Base-by-base conservation (phyloP, 1,284 basidiomycete genomes). In the Ganoderma resinaceum region DNA sequence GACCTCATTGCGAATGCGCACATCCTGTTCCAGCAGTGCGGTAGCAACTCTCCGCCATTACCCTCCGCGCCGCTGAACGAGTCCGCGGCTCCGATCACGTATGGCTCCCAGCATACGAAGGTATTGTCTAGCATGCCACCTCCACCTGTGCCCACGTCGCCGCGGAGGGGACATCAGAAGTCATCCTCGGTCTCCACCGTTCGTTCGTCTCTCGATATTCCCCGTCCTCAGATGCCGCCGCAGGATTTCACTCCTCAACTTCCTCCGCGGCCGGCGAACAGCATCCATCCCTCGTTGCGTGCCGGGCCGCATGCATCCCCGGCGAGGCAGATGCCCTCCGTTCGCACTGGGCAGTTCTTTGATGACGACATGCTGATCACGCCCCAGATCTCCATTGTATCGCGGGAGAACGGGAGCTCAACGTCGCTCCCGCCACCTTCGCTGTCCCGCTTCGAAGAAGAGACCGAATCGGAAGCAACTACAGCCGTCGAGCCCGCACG, bases 1-100 rank as follows among this genome's bases (percentile, higher is more conserved):
- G 92, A 96, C 75, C 82, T 98, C 42, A 96, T 98, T 74, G 86
- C 83, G 23, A 85, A 94, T 76, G 86, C 90, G 0, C 80, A 82
- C 61, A 77, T 85, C 7, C 80, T 94, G 26, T 94, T 92, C 77
- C 89, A 91, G 70, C 73, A 63, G 73, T 78, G 55, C 61, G 74
- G 74, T 71, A 78, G 49, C 61, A 73, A 73, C 11, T 89, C 90
- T 11, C 91, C 90, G 6, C 89, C 90, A 23, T 79, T 93, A 53
- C 91, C 91, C 8, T 86, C 90, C 3, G 88, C 89, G 2, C 91
- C 91, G 16, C 73, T 83, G 14, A 88, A 87, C 26, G 90, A 92
- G 75, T 81, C 86, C 4, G 78, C 84, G 1, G 84, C 87, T 0
- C 78, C 81, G 16, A 81, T 87, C 61, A 80, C 84, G n/a, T 93